Evolutionary conservation across 1,284 basidiomycete species (phyloP).

Genomic region (Pascua sp.): DNA sequence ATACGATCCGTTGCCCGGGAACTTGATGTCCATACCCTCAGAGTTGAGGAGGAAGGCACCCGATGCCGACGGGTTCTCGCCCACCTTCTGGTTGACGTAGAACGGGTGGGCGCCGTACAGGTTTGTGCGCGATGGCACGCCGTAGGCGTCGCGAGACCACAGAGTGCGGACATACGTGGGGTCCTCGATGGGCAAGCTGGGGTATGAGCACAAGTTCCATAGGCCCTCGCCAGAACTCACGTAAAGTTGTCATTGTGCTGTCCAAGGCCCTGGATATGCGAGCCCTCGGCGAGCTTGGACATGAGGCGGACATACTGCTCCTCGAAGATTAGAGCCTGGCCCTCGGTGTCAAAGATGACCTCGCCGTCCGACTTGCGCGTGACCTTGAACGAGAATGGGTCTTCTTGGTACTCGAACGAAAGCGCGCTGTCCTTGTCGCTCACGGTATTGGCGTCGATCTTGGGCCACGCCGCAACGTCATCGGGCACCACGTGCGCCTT

Average conservation of each 20-base stretch:
- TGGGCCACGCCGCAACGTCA: constrained; percentile 61
- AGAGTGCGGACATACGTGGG: constrained; percentile 24
- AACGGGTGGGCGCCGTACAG: constrained; percentile 33
- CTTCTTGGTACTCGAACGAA: constrained; percentile 62
- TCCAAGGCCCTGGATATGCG: constrained; percentile 74
- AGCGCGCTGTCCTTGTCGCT: constrained; percentile 35
- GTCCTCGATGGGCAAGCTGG: constrained; percentile 60
- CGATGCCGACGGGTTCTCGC: constrained; percentile 36
- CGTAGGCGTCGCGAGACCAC: constrained; percentile 28
- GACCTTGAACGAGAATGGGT: constrained; percentile 75
- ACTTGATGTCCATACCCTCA: constrained; percentile 36
- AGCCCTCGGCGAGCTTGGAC: constrained; percentile 42
- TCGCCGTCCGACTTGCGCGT: constrained; percentile 57
- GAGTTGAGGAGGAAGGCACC: constrained; percentile 46
- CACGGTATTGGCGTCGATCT: constrained; percentile 52
- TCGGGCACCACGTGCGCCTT: constrained; percentile 66
- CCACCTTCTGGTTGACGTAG: constrained; percentile 22
- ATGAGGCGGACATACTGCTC: constrained; percentile 69
- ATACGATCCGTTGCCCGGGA: constrained; percentile 18
- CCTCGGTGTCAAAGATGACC: constrained; percentile 65
- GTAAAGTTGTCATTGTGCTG: constrained; percentile 49
- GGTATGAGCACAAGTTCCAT: constrained; percentile 57
- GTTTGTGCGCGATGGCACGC: constrained; percentile 23
- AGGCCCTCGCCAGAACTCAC: not conserved
- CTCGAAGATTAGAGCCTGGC: constrained; percentile 67